Evolutionary conservation across 345 rosid species (phyloP).

Genomic region (Eucalyptus paniculata): DNA sequence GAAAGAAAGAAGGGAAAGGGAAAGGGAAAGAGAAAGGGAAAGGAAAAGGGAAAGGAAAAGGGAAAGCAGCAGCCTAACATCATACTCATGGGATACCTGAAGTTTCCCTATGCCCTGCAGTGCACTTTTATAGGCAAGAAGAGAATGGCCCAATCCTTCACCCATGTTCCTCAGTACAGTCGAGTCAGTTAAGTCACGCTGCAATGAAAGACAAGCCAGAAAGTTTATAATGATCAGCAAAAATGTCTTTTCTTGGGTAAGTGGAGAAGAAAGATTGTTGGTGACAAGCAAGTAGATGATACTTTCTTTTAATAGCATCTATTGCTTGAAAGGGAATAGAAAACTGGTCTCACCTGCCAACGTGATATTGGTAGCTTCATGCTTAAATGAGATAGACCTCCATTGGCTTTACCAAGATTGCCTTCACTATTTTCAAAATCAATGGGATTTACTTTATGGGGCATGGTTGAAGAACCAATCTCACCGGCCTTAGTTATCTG

Average conservation of each 20-base stretch:
- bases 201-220: conserved; percentile 4
- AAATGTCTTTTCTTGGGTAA: background rate
- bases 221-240: background rate
- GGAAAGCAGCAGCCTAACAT: background rate
- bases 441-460: conserved; percentile 96
- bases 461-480: conserved; percentile 93
- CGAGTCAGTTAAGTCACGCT: conserved; percentile 96
- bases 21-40: background rate
- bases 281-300: background rate
- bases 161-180: conserved; percentile 94
- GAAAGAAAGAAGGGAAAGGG: background rate
- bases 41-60: background rate
- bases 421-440: conserved; percentile 98
- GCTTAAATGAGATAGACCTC: conserved; percentile 50
- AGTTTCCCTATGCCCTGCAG: conserved; percentile 80
- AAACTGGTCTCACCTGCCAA: conserved; percentile 56
- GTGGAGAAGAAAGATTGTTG: background rate
- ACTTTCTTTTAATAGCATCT: background rate
- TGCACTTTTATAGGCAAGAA: conserved; percentile 89
- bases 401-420: conserved; percentile 90
- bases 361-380: conserved; percentile 83
- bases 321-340: background rate
- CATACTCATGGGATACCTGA: conserved; percentile 37
- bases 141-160: conserved; percentile 88
- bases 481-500: conserved; percentile 92